Percentiles rank a stretch among this genome's conserved stretches.
These are phyloP conservation scores for Conticribra guillardii DNA, from an alignment of 108 stramenopile species.

Conservation along the genomic window DNA sequence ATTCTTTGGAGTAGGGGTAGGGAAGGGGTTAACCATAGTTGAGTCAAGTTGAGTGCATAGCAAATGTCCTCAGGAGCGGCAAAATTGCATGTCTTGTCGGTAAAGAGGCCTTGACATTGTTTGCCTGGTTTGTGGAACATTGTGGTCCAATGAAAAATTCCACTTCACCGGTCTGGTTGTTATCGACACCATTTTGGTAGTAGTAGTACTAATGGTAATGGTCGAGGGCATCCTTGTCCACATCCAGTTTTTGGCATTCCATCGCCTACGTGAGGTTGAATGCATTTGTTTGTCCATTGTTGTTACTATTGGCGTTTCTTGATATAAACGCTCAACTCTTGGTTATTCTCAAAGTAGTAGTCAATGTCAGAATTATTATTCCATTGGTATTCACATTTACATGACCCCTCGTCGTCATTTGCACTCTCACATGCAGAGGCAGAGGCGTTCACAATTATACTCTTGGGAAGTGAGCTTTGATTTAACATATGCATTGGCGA, in stretches of 20 bases:
- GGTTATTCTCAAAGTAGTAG: background rate
- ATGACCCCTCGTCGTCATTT: background rate
- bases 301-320: too few relatives aligned
- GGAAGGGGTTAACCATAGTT: conserved; percentile 5
- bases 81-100: background rate
- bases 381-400: background rate
- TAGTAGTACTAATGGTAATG: too few relatives aligned
- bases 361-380: background rate
- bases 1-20: conserved; percentile 11
- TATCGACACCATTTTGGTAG: background rate
- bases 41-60: background rate
- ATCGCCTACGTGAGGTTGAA: background rate
- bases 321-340: too few relatives aligned
- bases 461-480: conserved; percentile 18
- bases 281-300: background rate
- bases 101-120: background rate
- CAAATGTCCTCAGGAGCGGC: background rate
- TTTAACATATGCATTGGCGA: conserved; percentile 21
- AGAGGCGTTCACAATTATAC: conserved; percentile 25
- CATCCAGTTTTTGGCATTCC: background rate
- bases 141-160: background rate
- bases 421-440: background rate
- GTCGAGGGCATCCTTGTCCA: background rate
- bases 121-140: background rate
- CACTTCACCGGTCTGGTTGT: background rate